phyloP scores from a whole-genome alignment of 78 protist genomes.

The Dictyostelium purpureum region DNA sequence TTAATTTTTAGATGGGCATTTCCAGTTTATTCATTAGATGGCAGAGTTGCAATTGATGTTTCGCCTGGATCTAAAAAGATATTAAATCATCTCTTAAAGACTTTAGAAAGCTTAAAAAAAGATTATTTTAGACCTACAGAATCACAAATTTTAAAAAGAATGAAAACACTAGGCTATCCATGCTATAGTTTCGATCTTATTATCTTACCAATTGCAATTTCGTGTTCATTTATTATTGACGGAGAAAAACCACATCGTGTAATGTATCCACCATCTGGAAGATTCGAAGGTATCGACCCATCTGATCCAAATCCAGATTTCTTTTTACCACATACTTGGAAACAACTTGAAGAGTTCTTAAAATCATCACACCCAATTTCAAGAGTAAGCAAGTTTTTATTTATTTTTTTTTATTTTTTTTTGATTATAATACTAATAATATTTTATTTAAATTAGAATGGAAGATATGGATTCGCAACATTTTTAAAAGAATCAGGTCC shows the following conservation, averaged over 20 bases:
- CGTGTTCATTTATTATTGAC: slow-evolving; percentile 24
- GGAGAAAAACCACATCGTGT: slow-evolving; percentile 68
- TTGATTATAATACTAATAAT: background rate
- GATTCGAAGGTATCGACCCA: slow-evolving; percentile 73
- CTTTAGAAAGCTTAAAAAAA: slow-evolving; percentile 52
- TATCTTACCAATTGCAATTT: slow-evolving; percentile 32
- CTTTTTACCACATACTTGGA: slow-evolving; percentile 71
- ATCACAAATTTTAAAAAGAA: slow-evolving; percentile 65
- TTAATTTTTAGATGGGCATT: slow-evolving; percentile 60
- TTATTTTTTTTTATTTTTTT: background rate
- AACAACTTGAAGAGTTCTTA: slow-evolving; percentile 30
- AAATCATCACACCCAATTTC: slow-evolving; percentile 71
- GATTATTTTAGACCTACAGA: slow-evolving; percentile 74
- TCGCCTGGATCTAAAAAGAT: slow-evolving; percentile 35
- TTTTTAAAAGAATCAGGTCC: slow-evolving; percentile 70
- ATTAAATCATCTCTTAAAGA: slow-evolving; percentile 32
- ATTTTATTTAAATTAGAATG: background rate
- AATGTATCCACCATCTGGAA: slow-evolving; percentile 66
- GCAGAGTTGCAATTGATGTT: background rate
- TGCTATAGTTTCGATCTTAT: slow-evolving; percentile 52
- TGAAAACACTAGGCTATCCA: slow-evolving; percentile 58
- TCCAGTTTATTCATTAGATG: slow-evolving; percentile 24
- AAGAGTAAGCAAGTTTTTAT: background rate
- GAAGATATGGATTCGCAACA: slow-evolving; percentile 70
- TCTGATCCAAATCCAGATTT: slow-evolving; percentile 69